Evolutionary conservation across 331 rosid species (phyloP).

Genomic region (Quercus lobata): DNA sequence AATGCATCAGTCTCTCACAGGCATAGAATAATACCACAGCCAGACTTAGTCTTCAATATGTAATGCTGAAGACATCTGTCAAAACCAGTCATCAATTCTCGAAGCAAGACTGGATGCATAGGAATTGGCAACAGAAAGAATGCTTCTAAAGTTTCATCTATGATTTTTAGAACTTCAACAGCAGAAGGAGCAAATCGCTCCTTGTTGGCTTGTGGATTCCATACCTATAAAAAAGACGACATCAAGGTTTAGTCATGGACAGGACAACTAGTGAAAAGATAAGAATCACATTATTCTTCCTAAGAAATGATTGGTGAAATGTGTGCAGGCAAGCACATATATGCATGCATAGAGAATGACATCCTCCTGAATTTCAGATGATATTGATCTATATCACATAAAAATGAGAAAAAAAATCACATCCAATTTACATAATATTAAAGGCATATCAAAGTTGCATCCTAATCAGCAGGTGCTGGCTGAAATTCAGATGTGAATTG

Average conservation of each 20-base stretch:
- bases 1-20: constrained; percentile 15
- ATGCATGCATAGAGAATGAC: background rate
- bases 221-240: constrained; percentile 38
- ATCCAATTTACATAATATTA: background rate
- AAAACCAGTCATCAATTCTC: constrained; percentile 70
- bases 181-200: constrained; percentile 82
- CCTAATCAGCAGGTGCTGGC: background rate
- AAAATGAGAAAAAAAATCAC: background rate
- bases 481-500: background rate
- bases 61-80: constrained; percentile 83
- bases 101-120: constrained; percentile 59
- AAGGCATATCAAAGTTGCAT: background rate
- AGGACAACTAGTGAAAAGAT: background rate
- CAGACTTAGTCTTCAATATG: constrained; percentile 65
- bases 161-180: constrained; percentile 63
- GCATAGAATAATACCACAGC: constrained; percentile 62
- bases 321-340: too few species aligned
- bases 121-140: constrained; percentile 85
- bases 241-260: constrained; percentile 8
- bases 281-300: background rate
- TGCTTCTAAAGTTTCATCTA: constrained; percentile 86
- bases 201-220: constrained; percentile 81
- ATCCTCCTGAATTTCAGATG: background rate
- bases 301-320: background rate
- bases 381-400: background rate